Base-by-base conservation (phyloP, 2,329 filamentous ascomycete species). In the Pezicula radicicola region DNA sequence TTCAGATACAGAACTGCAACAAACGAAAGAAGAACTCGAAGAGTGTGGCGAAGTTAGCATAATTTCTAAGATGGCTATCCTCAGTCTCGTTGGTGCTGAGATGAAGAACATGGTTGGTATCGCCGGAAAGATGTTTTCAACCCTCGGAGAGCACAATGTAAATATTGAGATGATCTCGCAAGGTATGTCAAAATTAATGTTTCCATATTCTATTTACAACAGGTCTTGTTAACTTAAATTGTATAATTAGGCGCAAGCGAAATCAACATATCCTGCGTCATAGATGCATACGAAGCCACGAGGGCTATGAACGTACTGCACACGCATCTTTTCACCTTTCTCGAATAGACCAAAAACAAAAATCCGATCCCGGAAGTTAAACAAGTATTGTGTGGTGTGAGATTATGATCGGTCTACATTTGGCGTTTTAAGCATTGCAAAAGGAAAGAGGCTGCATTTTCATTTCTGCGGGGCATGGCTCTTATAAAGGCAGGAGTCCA, bases 111-210 rank as follows among this genome's bases (percentile, higher is more conserved):
- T 97, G 91, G 79, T 89, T 52, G 94, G 94, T 56, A 91, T 99
- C 57, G 89, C 89, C 7, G 94, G 94, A 27, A 85, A 83, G 62
- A 97, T 99, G 89, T 97, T 99, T 71, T 90, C 88, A 45, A 95
- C 92, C 1, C 77, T 99, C 16, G 94, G 94, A 41, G 89, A 97
- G 67, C 88, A 96, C 68, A 89, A 89, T 63, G 86, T 99, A 66
- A 99, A 99, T 69, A 91, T 99, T 62, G 94, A 99, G 74, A 99
- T 99, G 94, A 99, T 99, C 61, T 96, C 91, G 21, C 94, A 99
- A 75, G 94, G 94, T 93, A 78, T 65, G 48, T 45, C 42, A 40
- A 41, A 28, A 44, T 36, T 40, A 7, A 40, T 40, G 53, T 47
- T 19, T 41, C 18, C 2, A 18, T 18, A 60, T 39, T 15, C 33